Percentiles rank a stretch among this genome's conserved stretches.
Evolutionary conservation across 306 rosid species (phyloP).

Genomic region (Crotalaria pallida): DNA sequence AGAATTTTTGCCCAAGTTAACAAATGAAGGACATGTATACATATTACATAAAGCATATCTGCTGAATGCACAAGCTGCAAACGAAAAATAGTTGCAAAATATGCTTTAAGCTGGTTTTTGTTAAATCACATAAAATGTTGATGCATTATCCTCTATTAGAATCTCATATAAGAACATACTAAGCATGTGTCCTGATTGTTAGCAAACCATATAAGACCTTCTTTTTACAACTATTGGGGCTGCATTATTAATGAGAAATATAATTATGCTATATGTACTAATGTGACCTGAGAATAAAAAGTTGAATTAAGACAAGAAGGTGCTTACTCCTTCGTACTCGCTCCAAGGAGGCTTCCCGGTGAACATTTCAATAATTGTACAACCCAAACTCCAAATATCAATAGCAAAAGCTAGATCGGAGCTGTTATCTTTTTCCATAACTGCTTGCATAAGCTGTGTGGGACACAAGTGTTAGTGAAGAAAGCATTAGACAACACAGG

Average conservation of each 20-base stretch:
- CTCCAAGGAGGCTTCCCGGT: slow-evolving; percentile 99
- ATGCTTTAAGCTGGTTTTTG: slow-evolving; percentile 3
- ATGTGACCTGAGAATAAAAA: background rate
- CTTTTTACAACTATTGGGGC: background rate
- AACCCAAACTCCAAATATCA: slow-evolving; percentile 98
- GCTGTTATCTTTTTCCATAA: slow-evolving; percentile 72
- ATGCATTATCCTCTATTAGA: background rate
- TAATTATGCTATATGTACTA: background rate
- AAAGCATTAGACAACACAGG: background rate
- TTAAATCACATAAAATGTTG: background rate
- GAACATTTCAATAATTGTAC: slow-evolving; percentile 92
- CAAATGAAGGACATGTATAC: background rate
- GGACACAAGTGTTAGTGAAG: slow-evolving; percentile 21
- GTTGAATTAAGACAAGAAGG: background rate
- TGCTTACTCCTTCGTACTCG: slow-evolving; percentile 88
- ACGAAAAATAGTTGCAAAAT: background rate
- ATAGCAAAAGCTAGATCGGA: slow-evolving; percentile 83
- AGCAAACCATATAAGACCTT: background rate
- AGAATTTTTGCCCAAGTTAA: slow-evolving; percentile 23
- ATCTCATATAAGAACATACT: background rate
- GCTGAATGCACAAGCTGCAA: slow-evolving; percentile 6
- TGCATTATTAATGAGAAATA: background rate
- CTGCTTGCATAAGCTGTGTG: slow-evolving; percentile 73
- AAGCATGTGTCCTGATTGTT: background rate
- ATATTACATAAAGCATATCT: background rate